Evolutionary conservation across 805 yeast species (phyloP), one percentile per base, ranked within the genome.

Genomic region (Kodamaea kaohsiungensis): DNA sequence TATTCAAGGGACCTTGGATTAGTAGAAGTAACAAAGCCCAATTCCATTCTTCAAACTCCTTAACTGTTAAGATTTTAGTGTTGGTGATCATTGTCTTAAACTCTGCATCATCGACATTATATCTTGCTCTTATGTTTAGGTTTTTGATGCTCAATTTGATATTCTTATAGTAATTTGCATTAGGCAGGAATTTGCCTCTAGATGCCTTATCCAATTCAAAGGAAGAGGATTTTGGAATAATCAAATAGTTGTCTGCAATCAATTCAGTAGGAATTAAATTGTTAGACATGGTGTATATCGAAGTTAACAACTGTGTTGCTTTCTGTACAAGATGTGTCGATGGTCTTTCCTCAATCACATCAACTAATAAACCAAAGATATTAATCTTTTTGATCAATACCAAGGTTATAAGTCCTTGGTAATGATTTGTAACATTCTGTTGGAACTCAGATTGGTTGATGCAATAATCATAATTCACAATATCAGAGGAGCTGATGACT

Each of bases 11-110:
- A 0, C 97, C 97, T 60, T 81, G 86, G 60, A 91, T 80, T n/a
- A 95, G 71, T 54, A 85, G 88, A 15, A 81, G 73, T 0, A 95
- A 74, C 0, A 86, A 73, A 22, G 79, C 82, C 96, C 98, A 92
- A 63, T 91, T 86, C 99, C 99, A 95, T 49, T 83, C 84, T 1
- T 84, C 75, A 64, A 79, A 91, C 52, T 86, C 89, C 64, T 93
- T 95, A 0, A 96, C 85, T 3, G 87, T 79, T 40, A 91, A 68
- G 1, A 95, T 91, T 58, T 79, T 85, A 0, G 96, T 84, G 48
- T 86, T 86, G 27, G 74, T 71, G 6, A 95, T 76, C 71, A 89
- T 73, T 52, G 80, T 77, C 59, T 87, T 85, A 63, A 92, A 82
- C 52, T 85, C 86, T 0, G 73, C 58, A 49, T 90, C 97, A 61